Conservation (phyloP, 2,329 filamentous ascomycete species). For the Cyphellophora attinorum region DNA sequence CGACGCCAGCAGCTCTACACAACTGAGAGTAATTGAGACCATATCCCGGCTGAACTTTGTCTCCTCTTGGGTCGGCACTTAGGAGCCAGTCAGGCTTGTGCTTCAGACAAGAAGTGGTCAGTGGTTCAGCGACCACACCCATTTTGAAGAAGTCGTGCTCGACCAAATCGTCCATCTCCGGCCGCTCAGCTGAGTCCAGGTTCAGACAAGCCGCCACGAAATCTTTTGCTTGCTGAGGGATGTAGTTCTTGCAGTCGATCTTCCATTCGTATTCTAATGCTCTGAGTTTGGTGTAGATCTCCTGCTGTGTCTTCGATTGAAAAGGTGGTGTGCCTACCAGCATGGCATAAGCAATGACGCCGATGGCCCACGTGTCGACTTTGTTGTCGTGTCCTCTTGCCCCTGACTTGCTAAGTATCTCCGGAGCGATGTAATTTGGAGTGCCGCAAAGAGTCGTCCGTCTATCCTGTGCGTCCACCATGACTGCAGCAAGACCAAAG, state of each 20-base stretch:
- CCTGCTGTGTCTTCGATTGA: constrained; percentile 58
- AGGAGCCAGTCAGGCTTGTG: constrained; percentile 34
- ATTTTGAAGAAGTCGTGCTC: constrained; percentile 42
- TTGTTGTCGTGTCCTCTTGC: constrained; percentile 86
- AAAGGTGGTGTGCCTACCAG: constrained; percentile 94
- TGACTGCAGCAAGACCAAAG: constrained; percentile 84
- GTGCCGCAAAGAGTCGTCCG: constrained; percentile 93
- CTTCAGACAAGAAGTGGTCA: constrained; percentile 30
- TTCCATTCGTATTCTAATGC: constrained; percentile 41
- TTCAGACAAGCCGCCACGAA: constrained; percentile 38
- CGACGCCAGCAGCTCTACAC: constrained; percentile 36
- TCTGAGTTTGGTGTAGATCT: constrained; percentile 41
- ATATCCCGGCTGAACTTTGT: constrained; percentile 32
- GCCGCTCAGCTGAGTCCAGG: constrained; percentile 37
- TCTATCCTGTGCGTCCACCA: constrained; percentile 87
- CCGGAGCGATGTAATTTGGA: constrained; percentile 95
- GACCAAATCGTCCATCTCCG: constrained; percentile 40
- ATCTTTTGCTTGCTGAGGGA: constrained; percentile 39
- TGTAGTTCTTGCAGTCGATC: constrained; percentile 35
- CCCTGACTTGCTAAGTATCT: constrained; percentile 88
- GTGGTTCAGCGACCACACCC: constrained; percentile 36
- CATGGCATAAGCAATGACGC: constrained; percentile 94
- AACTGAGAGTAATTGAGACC: constrained; percentile 34
- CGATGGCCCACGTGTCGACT: constrained; percentile 96
- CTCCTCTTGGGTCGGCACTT: constrained; percentile 35